Conservation (phyloP, 768 basidiomycete genomes). For the Phaeolepiota aurea region DNA sequence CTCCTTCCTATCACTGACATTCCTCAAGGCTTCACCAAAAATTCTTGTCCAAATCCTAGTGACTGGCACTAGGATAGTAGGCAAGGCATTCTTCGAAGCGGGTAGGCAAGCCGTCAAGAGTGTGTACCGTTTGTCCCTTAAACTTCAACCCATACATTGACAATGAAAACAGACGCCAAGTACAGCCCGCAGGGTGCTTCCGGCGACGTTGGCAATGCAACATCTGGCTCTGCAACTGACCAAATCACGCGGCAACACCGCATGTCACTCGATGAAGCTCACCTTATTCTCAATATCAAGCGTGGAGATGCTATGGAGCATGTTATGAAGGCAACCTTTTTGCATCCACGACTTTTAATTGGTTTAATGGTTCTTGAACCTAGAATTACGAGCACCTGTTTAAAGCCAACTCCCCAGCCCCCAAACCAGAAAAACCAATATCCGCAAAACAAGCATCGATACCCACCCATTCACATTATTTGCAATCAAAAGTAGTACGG, state of each 20-base stretch:
- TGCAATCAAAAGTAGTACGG: conserved; percentile 95
- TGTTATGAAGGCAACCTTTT: conserved; percentile 58
- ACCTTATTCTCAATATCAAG: conserved; percentile 84
- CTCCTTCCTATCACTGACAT: background rate
- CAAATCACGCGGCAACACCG: conserved; percentile 76
- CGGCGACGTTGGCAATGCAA: conserved; percentile 69
- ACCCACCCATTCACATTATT: conserved; percentile 73
- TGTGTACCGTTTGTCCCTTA: conserved; percentile 27
- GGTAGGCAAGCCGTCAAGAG: conserved; percentile 91
- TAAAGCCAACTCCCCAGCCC: conserved; percentile 76
- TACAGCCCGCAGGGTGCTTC: conserved; percentile 62
- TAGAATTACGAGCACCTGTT: conserved; percentile 94
- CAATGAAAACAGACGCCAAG: conserved; percentile 65
- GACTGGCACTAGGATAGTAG: conserved; percentile 73
- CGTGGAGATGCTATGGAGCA: conserved; percentile 60
- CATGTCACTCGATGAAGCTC: conserved; percentile 95
- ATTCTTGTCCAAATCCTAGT: conserved; percentile 73
- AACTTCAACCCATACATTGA: background rate
- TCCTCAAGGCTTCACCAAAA: conserved; percentile 64
- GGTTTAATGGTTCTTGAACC: background rate
- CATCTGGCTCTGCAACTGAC: conserved; percentile 69
- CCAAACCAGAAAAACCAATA: conserved; percentile 39
- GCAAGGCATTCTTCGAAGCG: conserved; percentile 87
- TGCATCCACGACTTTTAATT: background rate
- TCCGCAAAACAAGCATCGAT: conserved; percentile 33